phyloP scores from a whole-genome alignment of 495 filamentous ascomycete genomes.

The Pyrenula massariospora region DNA sequence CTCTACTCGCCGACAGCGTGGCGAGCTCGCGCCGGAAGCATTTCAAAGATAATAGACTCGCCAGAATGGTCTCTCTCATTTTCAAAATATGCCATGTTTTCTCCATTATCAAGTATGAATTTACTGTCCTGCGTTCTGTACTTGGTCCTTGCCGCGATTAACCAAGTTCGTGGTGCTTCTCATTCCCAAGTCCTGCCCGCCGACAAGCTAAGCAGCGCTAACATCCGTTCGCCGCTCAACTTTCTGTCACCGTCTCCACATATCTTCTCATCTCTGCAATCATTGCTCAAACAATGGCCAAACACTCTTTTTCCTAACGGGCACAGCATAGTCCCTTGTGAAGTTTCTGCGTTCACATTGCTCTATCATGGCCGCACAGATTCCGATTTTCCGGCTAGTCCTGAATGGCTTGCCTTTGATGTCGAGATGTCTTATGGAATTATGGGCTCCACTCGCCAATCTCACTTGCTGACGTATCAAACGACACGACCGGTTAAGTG shows the following conservation, averaged over 20 bases:
- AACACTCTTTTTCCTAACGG: slow-evolving; percentile 31
- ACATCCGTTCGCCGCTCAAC: slow-evolving; percentile 9
- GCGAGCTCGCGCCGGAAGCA: too few relatives aligned
- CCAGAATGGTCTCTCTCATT: too few relatives aligned
- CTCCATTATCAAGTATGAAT: too few relatives aligned
- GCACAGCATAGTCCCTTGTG: slow-evolving; percentile 24
- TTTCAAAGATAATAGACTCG: too few relatives aligned
- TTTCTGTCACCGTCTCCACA: slow-evolving; percentile 23
- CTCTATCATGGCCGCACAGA: slow-evolving; percentile 28
- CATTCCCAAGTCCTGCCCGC: too few relatives aligned
- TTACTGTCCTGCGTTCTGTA: too few relatives aligned
- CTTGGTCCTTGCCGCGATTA: too few relatives aligned
- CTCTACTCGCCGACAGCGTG: too few relatives aligned
- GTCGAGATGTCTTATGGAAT: slow-evolving; percentile 33
- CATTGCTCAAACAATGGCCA: slow-evolving; percentile 27
- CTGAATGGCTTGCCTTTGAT: slow-evolving; percentile 35
- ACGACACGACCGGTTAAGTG: slow-evolving; percentile 20
- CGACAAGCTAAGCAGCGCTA: not conserved
- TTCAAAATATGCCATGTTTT: too few relatives aligned
- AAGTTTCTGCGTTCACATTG: slow-evolving; percentile 23
- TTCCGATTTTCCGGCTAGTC: slow-evolving; percentile 18
- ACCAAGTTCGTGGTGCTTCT: too few relatives aligned
- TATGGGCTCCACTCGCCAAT: slow-evolving; percentile 20
- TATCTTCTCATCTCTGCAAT: slow-evolving; percentile 26
- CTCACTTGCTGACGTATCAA: slow-evolving; percentile 27